Evolutionary conservation across 2,329 filamentous ascomycete species (phyloP), one percentile per base, ranked within the genome.

Genomic region (Trichocomaceae sp.): DNA sequence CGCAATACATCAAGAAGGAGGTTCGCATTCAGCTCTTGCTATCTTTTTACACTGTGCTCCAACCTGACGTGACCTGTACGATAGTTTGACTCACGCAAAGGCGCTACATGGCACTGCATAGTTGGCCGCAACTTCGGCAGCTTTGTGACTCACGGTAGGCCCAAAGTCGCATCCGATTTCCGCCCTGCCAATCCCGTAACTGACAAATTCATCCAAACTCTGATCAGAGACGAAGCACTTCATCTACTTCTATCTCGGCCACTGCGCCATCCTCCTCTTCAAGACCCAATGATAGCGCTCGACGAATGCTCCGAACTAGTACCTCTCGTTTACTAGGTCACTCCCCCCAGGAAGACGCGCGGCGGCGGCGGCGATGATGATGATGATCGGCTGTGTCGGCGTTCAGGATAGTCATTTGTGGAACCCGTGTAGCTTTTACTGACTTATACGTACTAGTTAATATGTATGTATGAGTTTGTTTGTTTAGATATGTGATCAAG

Each of bases 221-320:
- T n/a, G 12, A 42, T 37, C 77, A 96, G 93, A 97, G 75, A 97
- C 93, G 26, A 97, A 97, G 78, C 93, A 99, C 76, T 99, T 99
- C 79, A 96, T 99, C 72, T 99, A 99, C 79, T 99, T 99, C 79
- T 99, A 99, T 78, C 87, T 99, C 57, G 93, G 93, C 53, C 93
- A 97, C 80, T 96, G 90, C 74, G 93, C 93, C 57, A 97, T 99
- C 70, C 82, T 99, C 55, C 85, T 99, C 52, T 99, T 97, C 84
- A 99, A 99, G 82, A 99, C 93, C 41, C 92, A 96, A 83, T 97
- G 66, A 63, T 59, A 42, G 37, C 71, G 20, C 29, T 22, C 46
- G 19, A 37, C 47, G 5, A 41, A 35, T 23, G 26, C 5, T 45
- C 9, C 52, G 41, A 49, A 44, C 19, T 39, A 12, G 47, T 47